phyloP scores from a whole-genome alignment of 305 asterid genomes.

The Fraxinus angustifolia region DNA sequence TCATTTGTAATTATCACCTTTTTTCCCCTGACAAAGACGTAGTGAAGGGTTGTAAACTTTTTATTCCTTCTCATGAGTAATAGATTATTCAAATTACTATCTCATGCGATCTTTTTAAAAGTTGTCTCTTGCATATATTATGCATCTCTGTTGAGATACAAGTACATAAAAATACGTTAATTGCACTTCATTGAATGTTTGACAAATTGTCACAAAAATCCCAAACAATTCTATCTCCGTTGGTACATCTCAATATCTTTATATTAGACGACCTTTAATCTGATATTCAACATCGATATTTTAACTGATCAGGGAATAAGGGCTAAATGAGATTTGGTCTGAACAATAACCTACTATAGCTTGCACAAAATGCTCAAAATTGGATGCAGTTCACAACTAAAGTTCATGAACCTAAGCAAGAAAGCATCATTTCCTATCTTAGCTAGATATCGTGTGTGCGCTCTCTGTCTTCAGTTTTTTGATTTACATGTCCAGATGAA shows the following conservation, averaged over 20 bases:
- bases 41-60: neutral
- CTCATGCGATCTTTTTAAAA: neutral
- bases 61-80: neutral
- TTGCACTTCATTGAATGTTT: neutral
- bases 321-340: neutral
- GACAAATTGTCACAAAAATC: neutral
- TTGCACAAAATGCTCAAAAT: neutral
- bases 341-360: neutral
- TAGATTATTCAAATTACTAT: neutral
- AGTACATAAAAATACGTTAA: neutral
- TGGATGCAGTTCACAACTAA: neutral
- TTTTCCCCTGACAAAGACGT: neutral
- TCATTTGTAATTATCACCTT: neutral
- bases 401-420: neutral
- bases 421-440: neutral
- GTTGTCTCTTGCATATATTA: neutral
- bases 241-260: neutral
- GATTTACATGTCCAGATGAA: neutral
- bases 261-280: neutral
- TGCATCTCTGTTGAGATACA: neutral
- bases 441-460: neutral
- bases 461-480: neutral
- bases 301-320: neutral
- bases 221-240: neutral
- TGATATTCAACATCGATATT: neutral